These are phyloP conservation scores for Aureobasidium sp. DNA, from an alignment of 2,329 filamentous ascomycete genomes.

Conservation along the genomic window DNA sequence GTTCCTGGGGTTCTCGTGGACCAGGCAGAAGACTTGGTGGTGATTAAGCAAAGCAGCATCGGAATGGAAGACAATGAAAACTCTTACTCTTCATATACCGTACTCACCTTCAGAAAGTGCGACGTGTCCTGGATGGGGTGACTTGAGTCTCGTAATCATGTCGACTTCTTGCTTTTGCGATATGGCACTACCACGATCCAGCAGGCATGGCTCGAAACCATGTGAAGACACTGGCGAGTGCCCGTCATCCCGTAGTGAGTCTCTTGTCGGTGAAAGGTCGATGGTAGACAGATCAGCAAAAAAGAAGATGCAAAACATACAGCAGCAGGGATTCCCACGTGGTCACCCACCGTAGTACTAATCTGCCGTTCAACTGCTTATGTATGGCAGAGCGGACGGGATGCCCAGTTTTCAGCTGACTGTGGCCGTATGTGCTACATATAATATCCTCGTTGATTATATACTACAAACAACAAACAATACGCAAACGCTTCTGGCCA, in stretches of 20 bases:
- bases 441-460: no score
- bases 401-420: neutral
- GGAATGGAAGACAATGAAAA: neutral
- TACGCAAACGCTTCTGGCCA: no score
- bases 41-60: slow-evolving; percentile 18
- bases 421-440: neutral
- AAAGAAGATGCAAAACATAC: no score
- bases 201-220: no score
- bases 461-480: no score
- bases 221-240: no score
- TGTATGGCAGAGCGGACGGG: neutral
- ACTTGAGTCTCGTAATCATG: no score
- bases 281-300: no score
- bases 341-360: neutral
- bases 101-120: neutral
- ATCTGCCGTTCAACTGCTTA: neutral
- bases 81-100: neutral
- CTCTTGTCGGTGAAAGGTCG: no score
- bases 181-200: no score
- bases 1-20: slow-evolving; percentile 54
- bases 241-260: no score
- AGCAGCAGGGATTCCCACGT: neutral
- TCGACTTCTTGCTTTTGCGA: no score
- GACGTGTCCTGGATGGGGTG: neutral
- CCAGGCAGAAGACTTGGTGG: slow-evolving; percentile 55